Base-by-base conservation (phyloP, 257 asterid species). In the Nicotiana tomentosiformis region DNA sequence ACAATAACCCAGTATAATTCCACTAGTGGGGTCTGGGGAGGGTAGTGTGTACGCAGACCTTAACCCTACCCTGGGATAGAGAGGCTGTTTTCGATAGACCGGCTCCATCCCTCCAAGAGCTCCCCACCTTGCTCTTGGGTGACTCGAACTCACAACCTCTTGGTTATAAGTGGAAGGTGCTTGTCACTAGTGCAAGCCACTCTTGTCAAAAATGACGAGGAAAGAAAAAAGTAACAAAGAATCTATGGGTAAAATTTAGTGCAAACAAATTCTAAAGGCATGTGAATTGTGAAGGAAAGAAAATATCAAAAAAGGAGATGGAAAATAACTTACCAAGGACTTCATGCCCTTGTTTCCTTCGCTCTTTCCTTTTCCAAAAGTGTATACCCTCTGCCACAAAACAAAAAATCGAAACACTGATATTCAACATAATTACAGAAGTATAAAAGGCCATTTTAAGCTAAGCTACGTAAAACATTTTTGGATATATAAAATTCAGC, bases 291-390 rank as follows among this genome's bases (percentile, higher is more conserved):
- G 5, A 14, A 64, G 29, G 23, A 29, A 23, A 16, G 23, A n/a
- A 37, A 58, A 14, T 14, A 35, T 12, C 4, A 6, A 61, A 18
- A 11, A 56, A 43, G 3, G 10, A 53, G 18, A 61, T 9, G 18
- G 87, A 72, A 46, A 11, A 7, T 20, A 20, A 78, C 98, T 87
- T 84, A 93, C 99, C 99, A 92, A 87, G 80, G 97, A 90, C 78
- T 95, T 95, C 99, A 95, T 95, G 88, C 92, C 87, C 90, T 95
- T 95, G 98, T 95, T 90, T 66, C 99, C 99, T 80, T 95, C 97
- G 83, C 97, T 91, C 88, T 89, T 91, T 86, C 97, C 98, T 86
- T 93, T 95, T 85, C 98, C 99, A 83, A 95, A 95, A 83, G 91
- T 92, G 86, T 90, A 95, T 5, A 95, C 99, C 88, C 98, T 90